These are phyloP conservation scores for Mycena galericulata DNA, from an alignment of 768 basidiomycete genomes.

Conservation along the genomic window DNA sequence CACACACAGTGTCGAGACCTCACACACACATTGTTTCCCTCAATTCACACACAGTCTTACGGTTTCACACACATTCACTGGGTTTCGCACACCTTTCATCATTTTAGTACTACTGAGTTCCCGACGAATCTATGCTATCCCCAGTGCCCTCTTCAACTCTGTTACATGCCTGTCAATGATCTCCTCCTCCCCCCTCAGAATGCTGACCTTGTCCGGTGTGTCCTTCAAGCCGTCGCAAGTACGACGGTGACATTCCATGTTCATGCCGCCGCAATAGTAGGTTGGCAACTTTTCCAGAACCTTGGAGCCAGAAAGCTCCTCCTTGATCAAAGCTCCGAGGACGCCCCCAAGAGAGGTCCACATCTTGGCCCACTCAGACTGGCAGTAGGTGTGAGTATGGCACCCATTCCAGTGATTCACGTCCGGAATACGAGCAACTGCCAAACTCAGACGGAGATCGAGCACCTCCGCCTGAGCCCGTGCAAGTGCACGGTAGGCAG, in stretches of 20 bases:
- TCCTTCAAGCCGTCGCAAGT: conserved; percentile 13
- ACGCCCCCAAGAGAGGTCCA: too few species aligned
- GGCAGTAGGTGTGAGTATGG: too few species aligned
- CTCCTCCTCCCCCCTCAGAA: conserved; percentile 15
- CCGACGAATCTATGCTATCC: background rate
- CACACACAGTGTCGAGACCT: background rate
- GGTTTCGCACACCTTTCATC: background rate
- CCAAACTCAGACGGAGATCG: too few species aligned
- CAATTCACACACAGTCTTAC: background rate
- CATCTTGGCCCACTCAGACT: too few species aligned
- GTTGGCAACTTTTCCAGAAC: too few species aligned
- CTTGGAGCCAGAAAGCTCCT: too few species aligned
- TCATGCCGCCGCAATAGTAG: background rate
- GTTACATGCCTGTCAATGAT: background rate
- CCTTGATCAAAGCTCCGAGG: too few species aligned
- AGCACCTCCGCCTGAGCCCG: too few species aligned
- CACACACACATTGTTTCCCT: background rate
- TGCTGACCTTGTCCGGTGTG: background rate
- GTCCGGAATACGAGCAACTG: too few species aligned
- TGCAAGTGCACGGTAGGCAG: too few species aligned
- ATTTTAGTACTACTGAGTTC: background rate
- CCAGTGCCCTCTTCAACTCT: background rate
- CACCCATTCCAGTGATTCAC: too few species aligned
- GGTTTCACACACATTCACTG: background rate
- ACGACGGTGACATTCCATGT: background rate